Evolutionary conservation across 1,284 basidiomycete genomes (phyloP), one percentile per base, ranked within the genome.

Genomic region (Athelia psychrophila): DNA sequence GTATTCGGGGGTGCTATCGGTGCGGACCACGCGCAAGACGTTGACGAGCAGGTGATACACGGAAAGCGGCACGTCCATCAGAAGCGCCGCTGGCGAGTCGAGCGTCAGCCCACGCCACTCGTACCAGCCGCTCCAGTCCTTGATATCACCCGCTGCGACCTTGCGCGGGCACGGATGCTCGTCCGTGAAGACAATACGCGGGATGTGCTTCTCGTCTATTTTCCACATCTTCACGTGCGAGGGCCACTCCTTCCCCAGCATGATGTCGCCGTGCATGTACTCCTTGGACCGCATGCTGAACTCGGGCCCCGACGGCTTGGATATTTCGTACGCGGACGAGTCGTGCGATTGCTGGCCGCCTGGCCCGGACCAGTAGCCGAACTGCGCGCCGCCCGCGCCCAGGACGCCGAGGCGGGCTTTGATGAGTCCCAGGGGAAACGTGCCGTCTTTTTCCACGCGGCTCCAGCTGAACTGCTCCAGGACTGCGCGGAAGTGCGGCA

Each of bases 81-180:
- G 61, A 33, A 75, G 60, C 36, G 70, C 67, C 0, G 68, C 72
- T n/a, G 74, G 73, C 32, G 74, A 75, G 27, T 61, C 64, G 47
- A 69, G 54, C 42, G 70, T 60, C 30, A 74, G 52, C 44, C 62
- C 62, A 45, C 72, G 67, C 72, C 73, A 75, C 45, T 62, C 51
- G 50, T 74, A 64, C 71, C 72, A 74, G n/a, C 68, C 67, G 20
- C 64, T 62, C 72, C 72, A 75, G 58, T 72, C 69, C 25, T 47
- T 51, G 49, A 53, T 49, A 45, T 56, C 54, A 4, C 55, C 55
- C 12, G 46, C 33, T 15, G 47, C 30, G 23, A 47, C 38, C 25
- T 52, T 46, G 18, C 23, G 25, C 8, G 57, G 57, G 10, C 55
- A 50, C 48, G 46, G 48, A 27, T 33, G 44, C 46, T 49, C 49